Base-by-base conservation (phyloP, 2,329 filamentous ascomycete genomes). In the Talaromyces piceae region DNA sequence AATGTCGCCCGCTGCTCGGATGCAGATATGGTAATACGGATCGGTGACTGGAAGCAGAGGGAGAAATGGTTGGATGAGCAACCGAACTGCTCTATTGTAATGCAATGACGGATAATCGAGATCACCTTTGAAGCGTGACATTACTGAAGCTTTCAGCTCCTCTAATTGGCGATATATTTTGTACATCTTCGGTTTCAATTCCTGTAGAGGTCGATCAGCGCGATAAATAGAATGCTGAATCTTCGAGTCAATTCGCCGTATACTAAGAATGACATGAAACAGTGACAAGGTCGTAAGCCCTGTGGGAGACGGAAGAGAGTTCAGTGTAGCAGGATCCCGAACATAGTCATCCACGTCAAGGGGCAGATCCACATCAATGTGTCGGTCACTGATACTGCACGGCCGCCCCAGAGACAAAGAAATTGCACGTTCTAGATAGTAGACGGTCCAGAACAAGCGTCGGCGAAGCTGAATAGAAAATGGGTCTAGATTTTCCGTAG, bases 221-320 rank as follows among this genome's bases (percentile, higher is more conserved):
- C 76, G 69, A 56, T 78, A 78, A 30, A 78, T 72, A n/a, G 74
- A 75, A 49, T 74, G 68, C 54, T 78, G 74, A 26, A 78, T 77
- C 16, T 70, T 69, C 1, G 75, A 75, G 56, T 78, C 75, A 33
- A 69, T 67, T 23, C 70, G 67, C 22, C 75, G 73, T 18, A 77
- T 66, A 45, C 70, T 69, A 47, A 76, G 70, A 2, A 77, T 64
- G 20, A 71, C 69, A 7, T 74, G 67, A 5, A 68, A 67, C 7
- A 74, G 68, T 5, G 73, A 72, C 23, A 76, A 62, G 50, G 69
- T 57, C 37, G 66, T 65, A 51, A 63, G 58, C 50, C 61, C 58
- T 52, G 60, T 53, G 3, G 61, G 54, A 7, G 25, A 33, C 25
- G 39, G 46, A 6, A 28, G 26, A 16, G 63, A 58, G 25, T 56